These are phyloP conservation scores for Peronospora farinosa DNA, from an alignment of 352 stramenopile genomes.

Conservation along the genomic window DNA sequence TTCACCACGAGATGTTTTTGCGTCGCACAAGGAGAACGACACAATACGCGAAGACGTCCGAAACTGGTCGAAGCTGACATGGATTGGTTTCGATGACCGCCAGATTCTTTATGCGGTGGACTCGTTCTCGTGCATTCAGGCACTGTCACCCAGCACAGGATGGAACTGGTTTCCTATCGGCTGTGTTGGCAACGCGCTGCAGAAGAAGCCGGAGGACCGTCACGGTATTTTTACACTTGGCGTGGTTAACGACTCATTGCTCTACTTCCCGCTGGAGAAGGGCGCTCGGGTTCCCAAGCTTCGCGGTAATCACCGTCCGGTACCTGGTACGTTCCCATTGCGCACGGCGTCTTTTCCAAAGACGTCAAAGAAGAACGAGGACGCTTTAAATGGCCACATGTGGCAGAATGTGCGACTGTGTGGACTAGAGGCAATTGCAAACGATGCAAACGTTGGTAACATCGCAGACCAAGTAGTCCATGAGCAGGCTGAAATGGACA, in stretches of 20 bases:
- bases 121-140: constrained; percentile 57
- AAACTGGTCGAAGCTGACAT: constrained; percentile 57
- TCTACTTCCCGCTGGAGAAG: constrained; percentile 68
- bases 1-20: constrained; percentile 54
- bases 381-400: constrained; percentile 39
- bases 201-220: constrained; percentile 54
- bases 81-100: constrained; percentile 75
- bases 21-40: constrained; percentile 64
- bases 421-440: constrained; percentile 27
- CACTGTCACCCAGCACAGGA: constrained; percentile 42
- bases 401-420: constrained; percentile 64
- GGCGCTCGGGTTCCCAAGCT: constrained; percentile 39
- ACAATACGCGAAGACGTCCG: constrained; percentile 29
- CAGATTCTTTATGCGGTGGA: constrained; percentile 67
- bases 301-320: constrained; percentile 62
- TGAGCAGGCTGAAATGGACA: constrained; percentile 79
- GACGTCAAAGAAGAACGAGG: constrained; percentile 33
- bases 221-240: constrained; percentile 60
- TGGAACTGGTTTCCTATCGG: constrained; percentile 74
- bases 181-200: constrained; percentile 50
- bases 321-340: constrained; percentile 59
- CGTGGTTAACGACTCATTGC: constrained; percentile 61
- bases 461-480: constrained; percentile 38
- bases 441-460: constrained; percentile 23
- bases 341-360: constrained; percentile 52